Conservation (phyloP, 2,329 filamentous ascomycete genomes). For the Venturia pyrina region DNA sequence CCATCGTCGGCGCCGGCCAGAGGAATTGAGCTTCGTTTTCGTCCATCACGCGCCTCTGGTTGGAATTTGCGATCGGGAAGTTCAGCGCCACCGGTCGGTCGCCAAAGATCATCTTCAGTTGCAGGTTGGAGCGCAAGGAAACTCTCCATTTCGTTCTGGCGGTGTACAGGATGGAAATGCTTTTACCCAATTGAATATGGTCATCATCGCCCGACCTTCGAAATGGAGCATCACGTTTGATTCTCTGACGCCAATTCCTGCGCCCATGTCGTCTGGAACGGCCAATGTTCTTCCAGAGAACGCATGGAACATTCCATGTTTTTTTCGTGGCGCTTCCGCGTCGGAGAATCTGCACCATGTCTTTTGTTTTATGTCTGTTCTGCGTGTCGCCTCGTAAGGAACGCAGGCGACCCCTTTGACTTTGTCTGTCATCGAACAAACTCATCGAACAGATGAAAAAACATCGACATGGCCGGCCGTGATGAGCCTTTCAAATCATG, state of each 20-base stretch:
- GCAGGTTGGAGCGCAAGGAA: neutral
- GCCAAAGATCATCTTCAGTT: neutral
- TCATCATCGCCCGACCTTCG: neutral
- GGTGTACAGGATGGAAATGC: neutral
- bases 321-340: neutral
- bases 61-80: neutral
- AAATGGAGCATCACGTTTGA: neutral
- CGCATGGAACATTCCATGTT: neutral
- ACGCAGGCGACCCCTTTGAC: neutral
- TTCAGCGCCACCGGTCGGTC: neutral
- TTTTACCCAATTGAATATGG: neutral
- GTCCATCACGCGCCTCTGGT: neutral
- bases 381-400: neutral
- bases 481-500: neutral
- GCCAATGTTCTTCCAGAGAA: neutral
- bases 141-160: neutral
- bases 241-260: neutral
- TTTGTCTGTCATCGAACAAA: neutral
- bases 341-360: neutral
- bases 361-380: neutral
- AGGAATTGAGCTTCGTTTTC: neutral
- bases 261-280: neutral
- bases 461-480: neutral
- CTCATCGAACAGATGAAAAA: neutral
- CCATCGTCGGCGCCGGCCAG: neutral